Percentiles rank a stretch among this genome's conserved stretches.
Evolutionary conservation across 768 basidiomycete genomes (phyloP).

Genomic region (Serendipita sp.): DNA sequence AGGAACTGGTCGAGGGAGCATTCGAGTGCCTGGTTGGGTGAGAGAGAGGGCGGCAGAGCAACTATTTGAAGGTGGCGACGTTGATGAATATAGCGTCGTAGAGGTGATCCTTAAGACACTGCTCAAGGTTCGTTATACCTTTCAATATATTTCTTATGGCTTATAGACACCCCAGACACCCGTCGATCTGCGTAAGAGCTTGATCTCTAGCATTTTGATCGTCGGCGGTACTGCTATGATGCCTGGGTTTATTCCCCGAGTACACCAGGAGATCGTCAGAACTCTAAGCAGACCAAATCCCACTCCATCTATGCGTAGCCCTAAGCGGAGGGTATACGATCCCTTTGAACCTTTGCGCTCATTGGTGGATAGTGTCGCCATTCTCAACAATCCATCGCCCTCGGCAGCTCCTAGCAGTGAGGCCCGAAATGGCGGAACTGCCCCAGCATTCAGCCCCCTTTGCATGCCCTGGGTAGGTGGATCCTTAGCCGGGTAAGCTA

Average conservation of each 20-base stretch:
- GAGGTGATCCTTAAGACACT: slow-evolving; percentile 66
- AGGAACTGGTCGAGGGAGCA: slow-evolving; percentile 57
- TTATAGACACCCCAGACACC: slow-evolving; percentile 42
- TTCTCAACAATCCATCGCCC: slow-evolving; percentile 71
- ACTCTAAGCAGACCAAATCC: slow-evolving; percentile 30
- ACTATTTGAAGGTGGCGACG: slow-evolving; percentile 76
- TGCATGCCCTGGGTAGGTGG: slow-evolving; percentile 86
- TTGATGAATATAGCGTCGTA: slow-evolving; percentile 71
- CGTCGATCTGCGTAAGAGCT: slow-evolving; percentile 69
- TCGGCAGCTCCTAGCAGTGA: slow-evolving; percentile 31
- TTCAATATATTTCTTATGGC: background rate
- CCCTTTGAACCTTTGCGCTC: slow-evolving; percentile 59
- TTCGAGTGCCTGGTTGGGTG: slow-evolving; percentile 89
- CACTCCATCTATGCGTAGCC: slow-evolving; percentile 16
- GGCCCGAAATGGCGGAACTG: slow-evolving; percentile 56
- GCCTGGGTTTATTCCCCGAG: slow-evolving; percentile 79
- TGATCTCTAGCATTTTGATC: slow-evolving; percentile 72
- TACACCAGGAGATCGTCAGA: slow-evolving; percentile 61
- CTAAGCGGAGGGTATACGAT: slow-evolving; percentile 40
- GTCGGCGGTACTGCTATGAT: slow-evolving; percentile 82
- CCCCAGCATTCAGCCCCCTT: slow-evolving; percentile 73
- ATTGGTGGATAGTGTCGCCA: slow-evolving; percentile 54
- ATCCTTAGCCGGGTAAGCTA: slow-evolving; percentile 66
- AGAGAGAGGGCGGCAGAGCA: slow-evolving; percentile 82
- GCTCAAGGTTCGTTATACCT: slow-evolving; percentile 40